These are phyloP conservation scores for Trichophaea hybrida DNA, from an alignment of 2,329 filamentous ascomycete species.

Conservation along the genomic window DNA sequence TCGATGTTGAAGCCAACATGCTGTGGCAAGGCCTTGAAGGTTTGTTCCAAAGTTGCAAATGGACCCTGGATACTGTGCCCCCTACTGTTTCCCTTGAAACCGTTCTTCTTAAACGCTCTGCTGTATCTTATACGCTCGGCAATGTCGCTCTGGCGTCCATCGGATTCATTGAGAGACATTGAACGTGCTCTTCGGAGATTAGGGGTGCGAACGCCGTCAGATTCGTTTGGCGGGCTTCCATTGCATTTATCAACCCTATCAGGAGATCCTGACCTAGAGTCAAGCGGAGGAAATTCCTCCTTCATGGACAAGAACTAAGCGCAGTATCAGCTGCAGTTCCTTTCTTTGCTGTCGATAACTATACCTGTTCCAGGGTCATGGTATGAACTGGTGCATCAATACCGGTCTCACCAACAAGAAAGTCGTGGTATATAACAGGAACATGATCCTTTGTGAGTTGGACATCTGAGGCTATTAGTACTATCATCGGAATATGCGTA, in stretches of 20 bases:
- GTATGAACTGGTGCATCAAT: slow-evolving; percentile 95
- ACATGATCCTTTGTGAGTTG: slow-evolving; percentile 98
- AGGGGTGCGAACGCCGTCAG: slow-evolving; percentile 1
- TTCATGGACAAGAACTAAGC: slow-evolving; percentile 66
- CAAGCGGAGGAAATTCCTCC: slow-evolving; percentile 37
- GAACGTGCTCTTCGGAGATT: slow-evolving; percentile 28
- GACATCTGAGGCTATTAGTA: slow-evolving; percentile 46
- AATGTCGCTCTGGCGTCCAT: slow-evolving; percentile 38
- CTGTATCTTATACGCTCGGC: slow-evolving; percentile 95
- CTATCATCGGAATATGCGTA: neutral
- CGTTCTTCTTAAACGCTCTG: slow-evolving; percentile 76
- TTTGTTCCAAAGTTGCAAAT: slow-evolving; percentile 86
- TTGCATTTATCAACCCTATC: slow-evolving; percentile 6
- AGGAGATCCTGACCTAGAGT: slow-evolving; percentile 33
- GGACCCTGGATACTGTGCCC: slow-evolving; percentile 91
- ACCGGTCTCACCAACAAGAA: slow-evolving; percentile 91
- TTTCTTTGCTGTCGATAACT: slow-evolving; percentile 8
- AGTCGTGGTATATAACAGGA: slow-evolving; percentile 96
- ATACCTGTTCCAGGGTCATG: slow-evolving; percentile 66
- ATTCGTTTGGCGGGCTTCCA: neutral
- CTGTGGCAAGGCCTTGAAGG: slow-evolving; percentile 72
- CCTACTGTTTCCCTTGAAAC: slow-evolving; percentile 88
- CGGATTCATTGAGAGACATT: slow-evolving; percentile 30
- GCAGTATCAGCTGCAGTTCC: neutral
- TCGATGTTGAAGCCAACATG: slow-evolving; percentile 94